These are phyloP conservation scores for Candolleomyces aberdarensis DNA, from an alignment of 768 basidiomycete species.

Conservation along the genomic window DNA sequence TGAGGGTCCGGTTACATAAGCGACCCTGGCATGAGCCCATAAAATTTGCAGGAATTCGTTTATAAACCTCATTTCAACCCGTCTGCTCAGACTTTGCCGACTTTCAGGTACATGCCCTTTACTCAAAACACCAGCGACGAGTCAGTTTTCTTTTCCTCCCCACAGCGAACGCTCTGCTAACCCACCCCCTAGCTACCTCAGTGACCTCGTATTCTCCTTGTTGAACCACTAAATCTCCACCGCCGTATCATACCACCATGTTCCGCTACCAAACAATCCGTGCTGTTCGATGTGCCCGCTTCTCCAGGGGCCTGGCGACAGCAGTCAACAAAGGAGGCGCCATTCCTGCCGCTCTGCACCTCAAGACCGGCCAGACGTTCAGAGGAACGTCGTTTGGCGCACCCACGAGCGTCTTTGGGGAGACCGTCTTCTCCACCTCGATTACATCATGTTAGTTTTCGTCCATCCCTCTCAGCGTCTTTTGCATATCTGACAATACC, in stretches of 20 bases:
- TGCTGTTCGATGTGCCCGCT: constrained; percentile 44
- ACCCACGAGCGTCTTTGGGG: constrained; percentile 83
- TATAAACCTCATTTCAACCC: constrained; percentile 9
- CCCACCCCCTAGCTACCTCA: constrained; percentile 64
- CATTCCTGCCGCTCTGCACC: constrained; percentile 81
- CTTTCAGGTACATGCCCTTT: constrained; percentile 67
- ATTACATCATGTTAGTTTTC: constrained; percentile 87
- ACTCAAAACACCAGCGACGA: constrained; percentile 88
- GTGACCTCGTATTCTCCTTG: constrained; percentile 87
- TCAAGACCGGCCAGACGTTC: constrained; percentile 95
- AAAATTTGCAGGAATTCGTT: constrained; percentile 11
- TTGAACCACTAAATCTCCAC: constrained; percentile 32
- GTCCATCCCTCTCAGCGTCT: neutral
- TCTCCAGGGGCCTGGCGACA: constrained; percentile 65
- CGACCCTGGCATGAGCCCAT: constrained; percentile 4
- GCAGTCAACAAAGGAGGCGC: constrained; percentile 47
- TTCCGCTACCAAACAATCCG: constrained; percentile 51
- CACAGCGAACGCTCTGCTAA: constrained; percentile 17
- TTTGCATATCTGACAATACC: constrained; percentile 11
- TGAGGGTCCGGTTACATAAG: neutral
- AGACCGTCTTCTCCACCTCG: constrained; percentile 98
- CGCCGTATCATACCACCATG: constrained; percentile 39
- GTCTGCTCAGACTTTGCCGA: constrained; percentile 7
- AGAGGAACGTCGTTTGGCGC: constrained; percentile 87
- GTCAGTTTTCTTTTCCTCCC: constrained; percentile 37